phyloP scores from a whole-genome alignment of 257 asterid genomes.

The Nicotiana benthamiana region DNA sequence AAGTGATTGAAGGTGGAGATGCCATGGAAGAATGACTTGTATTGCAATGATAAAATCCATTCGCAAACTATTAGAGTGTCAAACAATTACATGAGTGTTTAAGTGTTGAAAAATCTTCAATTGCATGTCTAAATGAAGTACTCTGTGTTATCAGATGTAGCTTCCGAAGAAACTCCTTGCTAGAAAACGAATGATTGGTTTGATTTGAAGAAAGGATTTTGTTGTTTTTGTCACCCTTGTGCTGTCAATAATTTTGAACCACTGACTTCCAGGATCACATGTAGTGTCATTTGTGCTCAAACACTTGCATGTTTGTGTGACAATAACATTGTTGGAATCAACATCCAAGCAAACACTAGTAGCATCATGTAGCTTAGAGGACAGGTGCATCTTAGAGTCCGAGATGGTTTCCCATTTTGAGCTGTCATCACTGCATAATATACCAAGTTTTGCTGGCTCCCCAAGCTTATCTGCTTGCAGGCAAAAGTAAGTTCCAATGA shows the following conservation, averaged over 20 bases:
- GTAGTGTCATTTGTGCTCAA: constrained; percentile 33
- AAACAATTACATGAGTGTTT: background rate
- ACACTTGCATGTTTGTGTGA: constrained; percentile 75
- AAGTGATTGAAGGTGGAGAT: constrained; percentile 69
- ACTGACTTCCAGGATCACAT: constrained; percentile 89
- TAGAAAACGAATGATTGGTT: constrained; percentile 23
- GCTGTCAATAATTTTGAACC: constrained; percentile 89
- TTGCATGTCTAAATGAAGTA: background rate
- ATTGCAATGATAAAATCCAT: background rate
- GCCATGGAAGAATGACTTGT: constrained; percentile 50
- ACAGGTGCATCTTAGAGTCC: constrained; percentile 80
- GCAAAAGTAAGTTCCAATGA: constrained; percentile 62
- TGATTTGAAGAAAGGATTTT: constrained; percentile 14
- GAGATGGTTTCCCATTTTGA: constrained; percentile 76
- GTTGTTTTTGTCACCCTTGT: constrained; percentile 36
- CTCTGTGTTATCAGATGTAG: constrained; percentile 14
- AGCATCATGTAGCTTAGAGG: constrained; percentile 60
- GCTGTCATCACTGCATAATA: constrained; percentile 35
- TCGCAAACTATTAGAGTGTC: background rate
- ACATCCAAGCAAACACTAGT: constrained; percentile 62
- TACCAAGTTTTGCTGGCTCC: constrained; percentile 61
- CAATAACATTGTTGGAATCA: constrained; percentile 44
- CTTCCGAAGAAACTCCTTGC: constrained; percentile 28
- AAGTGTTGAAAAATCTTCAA: background rate
- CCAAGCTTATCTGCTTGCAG: constrained; percentile 57